Percentiles rank a stretch among this genome's conserved stretches.
These are phyloP conservation scores for Mucor racemosus DNA, from an alignment of 371 early-diverging fungal genomes.

Conservation along the genomic window DNA sequence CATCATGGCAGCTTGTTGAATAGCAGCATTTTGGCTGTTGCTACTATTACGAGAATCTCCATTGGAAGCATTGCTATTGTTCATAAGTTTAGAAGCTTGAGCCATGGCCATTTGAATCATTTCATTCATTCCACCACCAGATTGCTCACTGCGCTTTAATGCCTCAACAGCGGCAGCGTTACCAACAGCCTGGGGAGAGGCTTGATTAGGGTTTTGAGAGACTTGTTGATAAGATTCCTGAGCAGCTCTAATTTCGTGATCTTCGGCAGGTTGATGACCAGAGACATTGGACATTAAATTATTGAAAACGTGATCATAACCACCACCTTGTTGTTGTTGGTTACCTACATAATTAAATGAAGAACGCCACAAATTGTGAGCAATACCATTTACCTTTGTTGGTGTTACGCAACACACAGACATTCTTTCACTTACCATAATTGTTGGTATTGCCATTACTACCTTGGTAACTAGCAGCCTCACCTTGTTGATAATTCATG, in stretches of 20 bases:
- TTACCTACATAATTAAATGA: neutral
- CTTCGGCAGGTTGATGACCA: slow-evolving; percentile 23
- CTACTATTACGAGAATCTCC: neutral
- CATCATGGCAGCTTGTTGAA: slow-evolving; percentile 58
- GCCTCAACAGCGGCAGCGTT: slow-evolving; percentile 60
- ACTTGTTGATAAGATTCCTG: slow-evolving; percentile 35
- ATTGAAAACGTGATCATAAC: slow-evolving; percentile 28
- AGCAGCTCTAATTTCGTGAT: slow-evolving; percentile 38
- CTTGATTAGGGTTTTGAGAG: slow-evolving; percentile 20
- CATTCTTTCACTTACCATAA: slow-evolving; percentile 1
- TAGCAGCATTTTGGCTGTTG: slow-evolving; percentile 34
- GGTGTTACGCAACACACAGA: slow-evolving; percentile 3
- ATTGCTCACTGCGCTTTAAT: slow-evolving; percentile 34
- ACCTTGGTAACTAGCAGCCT: slow-evolving; percentile 41
- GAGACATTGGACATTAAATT: slow-evolving; percentile 30
- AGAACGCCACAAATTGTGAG: slow-evolving; percentile 10
- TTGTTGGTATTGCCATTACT: slow-evolving; percentile 1
- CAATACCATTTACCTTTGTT: neutral
- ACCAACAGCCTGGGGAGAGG: slow-evolving; percentile 51
- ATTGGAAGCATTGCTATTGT: slow-evolving; percentile 29
- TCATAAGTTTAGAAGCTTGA: slow-evolving; percentile 52
- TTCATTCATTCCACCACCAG: slow-evolving; percentile 45
- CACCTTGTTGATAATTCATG: slow-evolving; percentile 30
- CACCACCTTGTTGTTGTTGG: slow-evolving; percentile 18
- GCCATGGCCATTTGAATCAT: slow-evolving; percentile 60